Percentiles rank a stretch among this genome's conserved stretches.
phyloP scores from a whole-genome alignment of 2,329 filamentous ascomycete genomes.

The Gaeumannomyces sp. region DNA sequence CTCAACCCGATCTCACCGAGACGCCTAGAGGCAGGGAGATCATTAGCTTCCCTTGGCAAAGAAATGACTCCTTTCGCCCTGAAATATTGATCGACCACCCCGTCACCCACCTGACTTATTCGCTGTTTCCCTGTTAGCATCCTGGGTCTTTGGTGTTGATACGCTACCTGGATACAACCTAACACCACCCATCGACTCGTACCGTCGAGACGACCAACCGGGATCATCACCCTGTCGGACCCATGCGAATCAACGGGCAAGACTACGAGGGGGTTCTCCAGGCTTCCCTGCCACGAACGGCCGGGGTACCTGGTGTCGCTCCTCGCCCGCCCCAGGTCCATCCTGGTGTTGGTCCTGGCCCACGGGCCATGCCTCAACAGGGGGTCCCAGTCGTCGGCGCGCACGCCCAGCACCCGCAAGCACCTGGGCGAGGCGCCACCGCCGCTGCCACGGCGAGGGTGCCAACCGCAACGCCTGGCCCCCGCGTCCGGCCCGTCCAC shows the following conservation, averaged over 20 bases:
- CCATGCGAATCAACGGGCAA: not conserved
- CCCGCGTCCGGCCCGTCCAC: not conserved
- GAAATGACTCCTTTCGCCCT: not conserved
- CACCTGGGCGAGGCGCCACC: not conserved
- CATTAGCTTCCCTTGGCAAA: not conserved
- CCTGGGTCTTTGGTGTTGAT: not conserved
- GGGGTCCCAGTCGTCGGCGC: too few relatives aligned
- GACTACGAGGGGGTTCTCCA: too few relatives aligned
- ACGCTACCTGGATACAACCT: not conserved
- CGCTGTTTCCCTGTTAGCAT: not conserved
- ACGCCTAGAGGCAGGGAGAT: too few relatives aligned
- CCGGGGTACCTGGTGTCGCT: not conserved
- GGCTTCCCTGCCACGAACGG: too few relatives aligned
- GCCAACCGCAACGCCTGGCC: too few relatives aligned
- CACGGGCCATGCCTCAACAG: not conserved
- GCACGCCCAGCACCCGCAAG: not conserved
- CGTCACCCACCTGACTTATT: not conserved
- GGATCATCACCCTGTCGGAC: not conserved
- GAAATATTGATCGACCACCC: not conserved
- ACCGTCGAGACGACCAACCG: not conserved
- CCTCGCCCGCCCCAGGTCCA: not conserved
- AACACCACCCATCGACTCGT: too few relatives aligned
- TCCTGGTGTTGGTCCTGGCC: not conserved
- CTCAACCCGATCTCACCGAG: too few relatives aligned
- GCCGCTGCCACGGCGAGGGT: too few relatives aligned